Conservation (phyloP, 805 yeast species). For the Saccharomycopsis fermentans region DNA sequence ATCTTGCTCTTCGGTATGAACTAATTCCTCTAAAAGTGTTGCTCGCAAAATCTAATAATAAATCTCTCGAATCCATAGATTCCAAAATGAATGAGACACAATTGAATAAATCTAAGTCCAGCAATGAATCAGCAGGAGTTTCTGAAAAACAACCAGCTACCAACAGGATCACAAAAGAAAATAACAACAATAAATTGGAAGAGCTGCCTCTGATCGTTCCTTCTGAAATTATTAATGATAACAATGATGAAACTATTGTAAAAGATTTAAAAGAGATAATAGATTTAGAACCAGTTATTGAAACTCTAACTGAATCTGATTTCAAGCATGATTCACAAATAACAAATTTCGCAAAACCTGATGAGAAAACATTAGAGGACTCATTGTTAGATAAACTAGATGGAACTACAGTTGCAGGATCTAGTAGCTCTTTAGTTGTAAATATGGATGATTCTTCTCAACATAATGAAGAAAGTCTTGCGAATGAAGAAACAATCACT, state of each 20-base stretch:
- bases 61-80: neutral
- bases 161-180: constrained; percentile 6
- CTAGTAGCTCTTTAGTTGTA: constrained; percentile 1
- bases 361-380: neutral
- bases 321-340: too few species aligned
- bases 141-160: neutral
- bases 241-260: too few species aligned
- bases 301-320: too few species aligned
- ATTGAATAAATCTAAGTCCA: neutral
- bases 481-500: too few species aligned
- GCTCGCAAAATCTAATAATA: neutral
- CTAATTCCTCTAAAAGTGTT: constrained; percentile 24
- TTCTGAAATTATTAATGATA: neutral
- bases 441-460: neutral
- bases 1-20: constrained; percentile 30
- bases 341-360: neutral
- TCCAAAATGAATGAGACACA: neutral
- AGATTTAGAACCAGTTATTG: too few species aligned
- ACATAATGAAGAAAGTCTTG: constrained; percentile 5
- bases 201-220: too few species aligned
- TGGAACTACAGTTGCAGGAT: neutral
- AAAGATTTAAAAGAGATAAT: too few species aligned
- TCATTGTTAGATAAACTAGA: neutral
- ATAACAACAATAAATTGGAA: neutral
- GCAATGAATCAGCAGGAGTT: neutral